Evolutionary conservation across 495 filamentous ascomycete species (phyloP), one percentile per base, ranked within the genome.

Genomic region (Aspergillus taichungensis): DNA sequence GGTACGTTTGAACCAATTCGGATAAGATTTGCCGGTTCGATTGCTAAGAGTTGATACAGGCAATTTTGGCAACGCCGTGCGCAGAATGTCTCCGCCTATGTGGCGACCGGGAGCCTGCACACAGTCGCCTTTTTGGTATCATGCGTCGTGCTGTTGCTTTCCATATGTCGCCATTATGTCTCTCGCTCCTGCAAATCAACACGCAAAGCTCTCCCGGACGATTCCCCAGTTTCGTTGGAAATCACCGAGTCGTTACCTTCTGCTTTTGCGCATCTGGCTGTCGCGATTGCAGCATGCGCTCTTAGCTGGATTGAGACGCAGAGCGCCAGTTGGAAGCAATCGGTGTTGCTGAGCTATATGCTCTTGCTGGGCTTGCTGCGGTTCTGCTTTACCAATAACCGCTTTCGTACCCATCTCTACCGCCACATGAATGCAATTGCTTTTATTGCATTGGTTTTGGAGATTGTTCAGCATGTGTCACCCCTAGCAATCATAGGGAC

Each of bases 401-500:
- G 13, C 18, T 33, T 11, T n/a, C 47, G 42, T 5, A 30, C 12
- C 3, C 47, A 42, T 11, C 12, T 52, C 6, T 60, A 53, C 42
- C 43, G 39, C 29, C 49, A 57, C 35, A 52, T 53, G 43, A 60
- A 54, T 33, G 42, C 33, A 13, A 35, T 53, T 27, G 46, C 43
- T 2, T 31, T 45, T 6, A 46, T 34, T 1, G 41, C 49, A 1
- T 38, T 49, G 10, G 2, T 50, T 37, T 46, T 60, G 12, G 46
- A 45, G 6, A 36, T 39, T 8, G 10, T 48, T 24, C 49, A 60
- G 30, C 40, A 54, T 38, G 18, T 55, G 13, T 5, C 49, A 8
- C 57, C 57, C 2, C 34, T 56, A 40, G 27, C 38, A 5, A 54
- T 60, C 10, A 28, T 60, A n/a, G 57, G 45, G 6, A 31, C 51